A percentile compares a stretch with the other conserved stretches of the same genome.
phyloP scores from a whole-genome alignment of 768 basidiomycete species.

The Pleurotus platypus region DNA sequence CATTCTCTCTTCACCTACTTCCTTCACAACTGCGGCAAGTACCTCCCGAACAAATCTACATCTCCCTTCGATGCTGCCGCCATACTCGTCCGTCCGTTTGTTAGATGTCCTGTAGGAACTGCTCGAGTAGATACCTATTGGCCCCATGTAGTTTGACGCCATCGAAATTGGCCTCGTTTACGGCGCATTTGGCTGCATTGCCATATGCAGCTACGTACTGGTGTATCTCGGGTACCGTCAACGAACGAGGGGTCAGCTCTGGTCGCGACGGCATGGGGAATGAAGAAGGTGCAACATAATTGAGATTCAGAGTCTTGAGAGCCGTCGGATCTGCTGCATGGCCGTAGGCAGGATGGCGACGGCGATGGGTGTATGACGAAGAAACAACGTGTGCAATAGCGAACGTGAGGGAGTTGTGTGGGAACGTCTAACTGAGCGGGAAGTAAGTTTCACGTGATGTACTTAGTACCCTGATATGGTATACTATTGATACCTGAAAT shows the following conservation, averaged over 20 bases:
- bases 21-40: conserved; percentile 35
- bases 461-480: no score
- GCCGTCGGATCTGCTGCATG: conserved; percentile 22
- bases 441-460: no score
- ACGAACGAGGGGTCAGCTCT: conserved; percentile 7
- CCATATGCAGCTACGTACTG: conserved; percentile 38
- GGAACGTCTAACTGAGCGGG: no score
- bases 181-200: conserved; percentile 40
- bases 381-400: no score
- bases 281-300: neutral
- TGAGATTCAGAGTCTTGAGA: neutral
- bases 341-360: conserved; percentile 30
- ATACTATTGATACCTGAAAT: no score
- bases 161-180: conserved; percentile 49
- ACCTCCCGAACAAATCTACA: conserved; percentile 45
- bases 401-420: no score
- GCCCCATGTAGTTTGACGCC: conserved; percentile 33
- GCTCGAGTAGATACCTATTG: conserved; percentile 34
- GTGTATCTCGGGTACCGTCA: conserved; percentile 36
- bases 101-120: conserved; percentile 45
- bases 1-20: conserved; percentile 40
- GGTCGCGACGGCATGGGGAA: conserved; percentile 11
- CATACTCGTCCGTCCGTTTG: conserved; percentile 47
- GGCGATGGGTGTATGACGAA: no score
- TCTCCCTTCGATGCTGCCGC: conserved; percentile 48